Conservation (phyloP, 805 yeast genomes). For the Suhomyces kilbournensis region DNA sequence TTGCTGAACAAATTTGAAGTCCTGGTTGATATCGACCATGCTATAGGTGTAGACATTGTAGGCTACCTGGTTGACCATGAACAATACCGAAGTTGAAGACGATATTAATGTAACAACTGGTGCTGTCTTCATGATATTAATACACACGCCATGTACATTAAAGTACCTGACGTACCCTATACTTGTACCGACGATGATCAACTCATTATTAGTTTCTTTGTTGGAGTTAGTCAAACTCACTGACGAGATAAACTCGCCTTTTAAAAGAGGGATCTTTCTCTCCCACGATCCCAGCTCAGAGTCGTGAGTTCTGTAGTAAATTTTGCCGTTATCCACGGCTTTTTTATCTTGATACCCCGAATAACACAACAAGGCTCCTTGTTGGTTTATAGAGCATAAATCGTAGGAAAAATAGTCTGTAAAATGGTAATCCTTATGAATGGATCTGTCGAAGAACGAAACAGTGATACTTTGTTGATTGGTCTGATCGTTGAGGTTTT, state of each 20-base stretch:
- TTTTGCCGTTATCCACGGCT: slow-evolving; percentile 33
- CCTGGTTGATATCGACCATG: slow-evolving; percentile 45
- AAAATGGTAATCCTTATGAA: slow-evolving; percentile 80
- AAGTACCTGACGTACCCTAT: slow-evolving; percentile 71
- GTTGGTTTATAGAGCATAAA: slow-evolving; percentile 66
- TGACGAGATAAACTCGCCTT: slow-evolving; percentile 63
- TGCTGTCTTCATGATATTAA: slow-evolving; percentile 62
- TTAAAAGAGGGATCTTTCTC: slow-evolving; percentile 48
- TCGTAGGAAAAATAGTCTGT: slow-evolving; percentile 71
- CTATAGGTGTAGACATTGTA: slow-evolving; percentile 42
- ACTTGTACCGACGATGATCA: slow-evolving; percentile 69
- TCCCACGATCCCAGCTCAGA: slow-evolving; percentile 71
- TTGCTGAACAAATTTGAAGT: slow-evolving; percentile 39
- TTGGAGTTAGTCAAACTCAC: slow-evolving; percentile 47
- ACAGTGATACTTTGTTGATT: slow-evolving; percentile 71
- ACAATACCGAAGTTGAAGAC: slow-evolving; percentile 52
- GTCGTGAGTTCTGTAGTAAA: slow-evolving; percentile 70
- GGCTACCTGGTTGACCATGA: slow-evolving; percentile 43
- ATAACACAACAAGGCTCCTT: slow-evolving; percentile 60
- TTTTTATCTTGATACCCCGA: slow-evolving; percentile 25
- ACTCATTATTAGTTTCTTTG: slow-evolving; percentile 25
- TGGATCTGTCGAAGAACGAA: slow-evolving; percentile 76
- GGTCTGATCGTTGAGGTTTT: slow-evolving; percentile 20
- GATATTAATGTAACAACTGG: slow-evolving; percentile 76
- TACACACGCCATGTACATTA: slow-evolving; percentile 70